Base-by-base conservation (phyloP, 139 green algal genomes). In the Gonium pectorale region DNA sequence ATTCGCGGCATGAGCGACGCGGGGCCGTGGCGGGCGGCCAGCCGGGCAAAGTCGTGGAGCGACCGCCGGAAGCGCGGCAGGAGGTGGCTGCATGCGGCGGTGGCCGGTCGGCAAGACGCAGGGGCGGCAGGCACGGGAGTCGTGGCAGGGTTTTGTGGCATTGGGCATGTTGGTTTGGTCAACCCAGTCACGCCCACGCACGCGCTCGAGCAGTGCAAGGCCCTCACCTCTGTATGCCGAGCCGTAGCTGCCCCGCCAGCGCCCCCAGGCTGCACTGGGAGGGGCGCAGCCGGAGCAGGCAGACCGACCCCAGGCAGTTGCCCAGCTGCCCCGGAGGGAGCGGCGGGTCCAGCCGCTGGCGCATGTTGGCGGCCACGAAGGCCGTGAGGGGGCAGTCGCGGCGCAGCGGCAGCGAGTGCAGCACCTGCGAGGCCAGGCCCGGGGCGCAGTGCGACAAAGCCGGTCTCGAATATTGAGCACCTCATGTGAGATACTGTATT, bases 281-380 rank as follows among this genome's bases (percentile, higher is more conserved):
- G 17, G 70, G 49, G 49, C 49, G 22, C 51, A 49, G 15, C 5
- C 26, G 49, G 17, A 37, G 22, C 49, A 79, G 49, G 11, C 46
- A 49, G 49, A 33, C 70, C 0, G 17, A 8, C 15, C 2, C 35
- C 13, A 35, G 3, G 3, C 33, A 13, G 51, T 79, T 79, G 8
- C 70, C 70, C 70, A 79, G 70, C 70, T 79, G 70, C n/a, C 44
- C n/a, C n/a, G 31, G 49, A 13, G 70, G 70, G 33, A 79, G 70
- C 40, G 46, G 70, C 31, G 70, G 44, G 19, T 49, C 24, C 49
- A 46, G 15, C 3, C 70, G 46, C 3, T 6, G 49, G 43, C 70
- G 44, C 70, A 79, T 67, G n/a, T 79, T 27, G 4, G 49, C 70
- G 2, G 33, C 13, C 29, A 66, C 44, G 29, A 66, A 5, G 31